Conservation (phyloP, 2,329 filamentous ascomycete genomes). For the Alternaria brassicicola region DNA sequence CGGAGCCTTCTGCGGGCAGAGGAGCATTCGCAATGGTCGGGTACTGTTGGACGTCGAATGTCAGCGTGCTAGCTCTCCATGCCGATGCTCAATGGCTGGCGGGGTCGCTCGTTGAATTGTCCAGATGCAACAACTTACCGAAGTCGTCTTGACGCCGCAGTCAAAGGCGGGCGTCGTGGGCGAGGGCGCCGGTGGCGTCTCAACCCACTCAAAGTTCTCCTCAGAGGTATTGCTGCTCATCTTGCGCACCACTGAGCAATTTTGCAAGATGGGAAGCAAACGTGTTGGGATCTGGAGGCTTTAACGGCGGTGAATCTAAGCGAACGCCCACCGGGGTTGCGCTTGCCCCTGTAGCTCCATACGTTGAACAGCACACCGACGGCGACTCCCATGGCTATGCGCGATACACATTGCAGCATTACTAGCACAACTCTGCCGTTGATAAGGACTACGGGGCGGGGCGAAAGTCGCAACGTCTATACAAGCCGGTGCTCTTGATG, state of each 20-base stretch:
- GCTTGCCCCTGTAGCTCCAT: constrained; percentile 12
- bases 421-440: neutral
- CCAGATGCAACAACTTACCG: constrained; percentile 53
- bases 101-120: constrained; percentile 22
- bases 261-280: constrained; percentile 35
- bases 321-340: constrained; percentile 26
- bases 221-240: constrained; percentile 51
- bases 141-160: constrained; percentile 67
- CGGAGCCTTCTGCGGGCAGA: constrained; percentile 85
- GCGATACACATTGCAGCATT: neutral
- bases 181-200: constrained; percentile 64
- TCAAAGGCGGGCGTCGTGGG: constrained; percentile 59
- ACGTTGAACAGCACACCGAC: constrained; percentile 10
- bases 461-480: neutral
- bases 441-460: neutral
- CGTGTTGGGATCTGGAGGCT: constrained; percentile 36
- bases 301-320: constrained; percentile 42
- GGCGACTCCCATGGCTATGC: constrained; percentile 1
- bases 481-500: neutral
- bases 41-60: constrained; percentile 61
- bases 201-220: constrained; percentile 69
- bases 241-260: constrained; percentile 41
- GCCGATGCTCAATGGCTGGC: constrained; percentile 41
- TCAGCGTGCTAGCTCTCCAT: constrained; percentile 31
- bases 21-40: constrained; percentile 92